Base-by-base conservation (phyloP, 202 grass and related monocot species). In the Elaeis oleifera region DNA sequence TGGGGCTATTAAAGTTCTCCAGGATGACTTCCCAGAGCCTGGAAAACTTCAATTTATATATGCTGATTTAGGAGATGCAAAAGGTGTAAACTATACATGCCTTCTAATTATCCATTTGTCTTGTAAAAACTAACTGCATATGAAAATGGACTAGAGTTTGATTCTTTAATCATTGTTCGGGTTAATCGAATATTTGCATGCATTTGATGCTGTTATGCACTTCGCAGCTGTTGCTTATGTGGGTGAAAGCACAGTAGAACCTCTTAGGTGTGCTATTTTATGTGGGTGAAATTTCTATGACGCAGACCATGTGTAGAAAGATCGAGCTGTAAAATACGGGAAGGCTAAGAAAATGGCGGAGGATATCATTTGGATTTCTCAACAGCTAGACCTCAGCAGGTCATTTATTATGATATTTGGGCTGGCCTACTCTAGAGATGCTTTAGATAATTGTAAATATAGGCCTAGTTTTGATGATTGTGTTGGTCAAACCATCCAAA, bases 331-430 rank as follows among this genome's bases (percentile, higher is more conserved):
- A 57, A 65, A 24, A 18, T 95, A 95, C 39, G 90, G 90, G 5
- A 90, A 95, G 69, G 90, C 90, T 64, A 90, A 95, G 72, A 95
- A 95, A 80, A 95, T 95, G 90, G 80, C 86, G 36, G 90, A 95
- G 75, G 90, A 95, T 66, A 95, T 95, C 26, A 95, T 95, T 81
- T 75, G 59, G 90, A 95, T 66, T 95, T 90, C 58, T 81, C 90
- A 11, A 95, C 23, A 23, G 23, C 23, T 23, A 23, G 23, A 23
- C 20, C 20, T 20, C 20, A 20, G 20, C 20, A 20, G 20, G 20
- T 20, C 20, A 20, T 20, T 20, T 20, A 20, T 20, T 20, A 20
- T 20, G 20, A 20, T 20, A 20, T 20, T 20, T 20, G 20, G 20
- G 20, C 20, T 20, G 20, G 20, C 20, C 20, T 20, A 20, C 20